phyloP scores from a whole-genome alignment of 805 yeast genomes.

The Wickerhamomyces tratensis region DNA sequence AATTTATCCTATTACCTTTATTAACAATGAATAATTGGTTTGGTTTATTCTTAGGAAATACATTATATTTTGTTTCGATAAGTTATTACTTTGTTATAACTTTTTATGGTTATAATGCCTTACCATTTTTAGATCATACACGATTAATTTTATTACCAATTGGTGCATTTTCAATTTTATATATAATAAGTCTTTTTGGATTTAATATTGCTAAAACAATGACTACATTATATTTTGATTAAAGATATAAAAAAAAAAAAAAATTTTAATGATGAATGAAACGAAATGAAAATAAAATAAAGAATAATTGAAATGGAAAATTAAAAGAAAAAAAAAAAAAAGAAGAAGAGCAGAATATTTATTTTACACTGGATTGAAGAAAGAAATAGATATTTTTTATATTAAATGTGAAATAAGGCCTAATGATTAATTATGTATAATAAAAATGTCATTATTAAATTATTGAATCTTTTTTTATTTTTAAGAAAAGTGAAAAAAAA shows the following conservation, averaged over 20 bases:
- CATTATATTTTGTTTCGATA: slow-evolving; percentile 64
- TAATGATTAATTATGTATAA: no score
- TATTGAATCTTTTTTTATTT: no score
- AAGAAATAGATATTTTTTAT: no score
- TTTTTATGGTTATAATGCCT: slow-evolving; percentile 79
- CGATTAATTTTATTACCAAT: slow-evolving; percentile 57
- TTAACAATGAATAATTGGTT: slow-evolving; percentile 55
- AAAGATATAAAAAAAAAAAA: background rate
- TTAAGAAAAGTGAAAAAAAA: no score
- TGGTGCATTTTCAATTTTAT: slow-evolving; percentile 45
- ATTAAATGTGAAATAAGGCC: no score
- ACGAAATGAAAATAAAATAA: background rate
- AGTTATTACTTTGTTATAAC: slow-evolving; percentile 73
- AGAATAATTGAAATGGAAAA: no score
- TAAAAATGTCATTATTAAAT: no score
- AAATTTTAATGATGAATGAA: background rate
- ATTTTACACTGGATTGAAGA: no score
- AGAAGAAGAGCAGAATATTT: no score
- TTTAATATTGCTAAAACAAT: slow-evolving; percentile 65
- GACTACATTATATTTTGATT: slow-evolving; percentile 34
- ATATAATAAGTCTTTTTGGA: slow-evolving; percentile 55
- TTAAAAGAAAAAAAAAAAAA: no score
- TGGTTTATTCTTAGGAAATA: slow-evolving; percentile 67
- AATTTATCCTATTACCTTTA: slow-evolving; percentile 67
- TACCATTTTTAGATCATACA: slow-evolving; percentile 57